These are phyloP conservation scores for Knufia fluminis DNA, from an alignment of 2,329 filamentous ascomycete genomes.

Conservation along the genomic window DNA sequence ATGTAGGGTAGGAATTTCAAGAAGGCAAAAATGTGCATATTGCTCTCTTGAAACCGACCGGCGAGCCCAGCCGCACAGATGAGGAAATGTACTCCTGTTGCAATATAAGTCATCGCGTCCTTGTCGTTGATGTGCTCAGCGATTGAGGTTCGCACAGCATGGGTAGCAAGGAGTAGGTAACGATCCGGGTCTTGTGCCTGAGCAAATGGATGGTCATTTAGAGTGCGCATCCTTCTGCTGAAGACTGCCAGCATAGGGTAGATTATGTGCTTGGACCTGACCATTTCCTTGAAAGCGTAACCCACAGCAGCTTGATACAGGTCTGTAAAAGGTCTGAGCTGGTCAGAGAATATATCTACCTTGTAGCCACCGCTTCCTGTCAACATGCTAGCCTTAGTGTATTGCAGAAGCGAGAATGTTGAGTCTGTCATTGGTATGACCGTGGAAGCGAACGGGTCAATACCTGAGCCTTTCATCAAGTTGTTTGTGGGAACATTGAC, in stretches of 20 bases:
- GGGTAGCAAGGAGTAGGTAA: background rate
- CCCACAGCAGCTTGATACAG: slow-evolving; percentile 7
- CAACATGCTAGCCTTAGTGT: slow-evolving; percentile 5
- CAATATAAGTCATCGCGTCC: background rate
- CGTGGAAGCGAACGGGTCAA: slow-evolving; percentile 13
- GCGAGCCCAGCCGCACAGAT: background rate
- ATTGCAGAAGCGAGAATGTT: slow-evolving; percentile 10
- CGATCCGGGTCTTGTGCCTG: background rate
- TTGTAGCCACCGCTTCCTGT: slow-evolving; percentile 13
- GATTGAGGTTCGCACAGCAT: background rate
- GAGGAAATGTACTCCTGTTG: background rate
- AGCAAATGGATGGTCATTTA: background rate
- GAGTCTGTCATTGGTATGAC: slow-evolving; percentile 10
- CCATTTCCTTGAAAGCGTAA: background rate
- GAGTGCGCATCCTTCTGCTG: background rate
- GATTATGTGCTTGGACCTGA: background rate
- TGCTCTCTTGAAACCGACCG: background rate
- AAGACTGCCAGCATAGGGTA: background rate
- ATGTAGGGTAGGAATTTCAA: background rate
- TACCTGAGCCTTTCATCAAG: slow-evolving; percentile 10
- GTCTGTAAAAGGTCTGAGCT: slow-evolving; percentile 9
- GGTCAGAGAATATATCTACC: slow-evolving; percentile 11
- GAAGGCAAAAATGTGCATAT: background rate
- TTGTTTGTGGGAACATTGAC: slow-evolving; percentile 6
- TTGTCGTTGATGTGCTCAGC: slow-evolving; percentile 1